Evolutionary conservation across 768 basidiomycete species (phyloP).

Genomic region (Leucocoprinus birnbaumii): DNA sequence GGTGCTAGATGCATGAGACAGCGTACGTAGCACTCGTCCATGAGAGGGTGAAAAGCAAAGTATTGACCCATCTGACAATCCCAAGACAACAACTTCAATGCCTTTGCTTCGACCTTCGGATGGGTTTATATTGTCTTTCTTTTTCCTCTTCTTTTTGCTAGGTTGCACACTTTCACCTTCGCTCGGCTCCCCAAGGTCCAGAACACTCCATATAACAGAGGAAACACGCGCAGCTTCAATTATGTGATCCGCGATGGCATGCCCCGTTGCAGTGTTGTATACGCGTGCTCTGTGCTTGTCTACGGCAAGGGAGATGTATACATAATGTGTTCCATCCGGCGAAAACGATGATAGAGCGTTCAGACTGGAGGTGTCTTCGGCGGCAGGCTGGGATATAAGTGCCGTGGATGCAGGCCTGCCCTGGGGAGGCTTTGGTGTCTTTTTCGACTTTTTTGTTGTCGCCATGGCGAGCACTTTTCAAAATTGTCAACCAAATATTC

Average conservation of each 20-base stretch:
- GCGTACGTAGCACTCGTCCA: constrained; percentile 49
- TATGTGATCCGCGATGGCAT: constrained; percentile 55
- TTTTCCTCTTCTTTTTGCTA: constrained; percentile 56
- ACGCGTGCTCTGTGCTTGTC: constrained; percentile 72
- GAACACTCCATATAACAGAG: constrained; percentile 47
- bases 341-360: constrained; percentile 58
- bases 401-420: constrained; percentile 53
- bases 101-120: constrained; percentile 23
- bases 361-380: constrained; percentile 42
- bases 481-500: neutral
- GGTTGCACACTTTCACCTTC: constrained; percentile 29
- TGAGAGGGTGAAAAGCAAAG: constrained; percentile 61
- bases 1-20: constrained; percentile 54
- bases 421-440: constrained; percentile 51
- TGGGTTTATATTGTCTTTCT: constrained; percentile 28
- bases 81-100: constrained; percentile 49
- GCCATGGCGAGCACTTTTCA: constrained; percentile 31
- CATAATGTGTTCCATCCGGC: constrained; percentile 51
- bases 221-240: constrained; percentile 55
- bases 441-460: constrained; percentile 47
- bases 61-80: constrained; percentile 59
- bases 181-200: constrained; percentile 23
- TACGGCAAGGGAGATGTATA: constrained; percentile 59
- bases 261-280: constrained; percentile 54
- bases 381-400: constrained; percentile 51